These are phyloP conservation scores for Coprinopsis sp. DNA, from an alignment of 768 basidiomycete genomes.

Conservation along the genomic window DNA sequence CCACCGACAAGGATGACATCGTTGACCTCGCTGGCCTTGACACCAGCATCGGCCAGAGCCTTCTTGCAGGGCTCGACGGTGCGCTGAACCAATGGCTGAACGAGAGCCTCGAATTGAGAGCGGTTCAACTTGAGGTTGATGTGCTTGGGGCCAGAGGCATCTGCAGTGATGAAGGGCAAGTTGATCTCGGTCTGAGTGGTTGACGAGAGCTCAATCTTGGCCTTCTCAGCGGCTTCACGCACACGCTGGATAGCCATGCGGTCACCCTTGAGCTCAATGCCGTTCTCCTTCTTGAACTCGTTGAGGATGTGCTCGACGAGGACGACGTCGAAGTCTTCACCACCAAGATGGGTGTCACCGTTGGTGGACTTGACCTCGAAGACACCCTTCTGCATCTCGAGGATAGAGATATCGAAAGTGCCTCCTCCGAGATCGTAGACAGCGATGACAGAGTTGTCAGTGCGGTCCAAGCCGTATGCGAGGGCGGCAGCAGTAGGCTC, in stretches of 20 bases:
- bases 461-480: constrained; percentile 93
- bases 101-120: constrained; percentile 86
- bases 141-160: constrained; percentile 92
- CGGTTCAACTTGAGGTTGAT: constrained; percentile 90
- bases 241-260: constrained; percentile 98
- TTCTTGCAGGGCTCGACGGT: constrained; percentile 97
- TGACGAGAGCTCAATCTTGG: constrained; percentile 96
- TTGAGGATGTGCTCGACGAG: constrained; percentile 81
- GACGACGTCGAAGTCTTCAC: constrained; percentile 93
- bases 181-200: constrained; percentile 96
- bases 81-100: constrained; percentile 75
- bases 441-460: constrained; percentile 83
- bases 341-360: constrained; percentile 96
- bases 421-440: constrained; percentile 99
- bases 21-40: constrained; percentile 89
- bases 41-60: constrained; percentile 88
- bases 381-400: constrained; percentile 99
- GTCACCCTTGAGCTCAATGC: constrained; percentile 77
- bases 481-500: constrained; percentile 98
- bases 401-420: constrained; percentile 98
- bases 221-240: constrained; percentile 98
- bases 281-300: constrained; percentile 93
- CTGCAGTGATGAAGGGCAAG: constrained; percentile 96
- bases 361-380: constrained; percentile 99
- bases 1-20: constrained; percentile 99